Evolutionary conservation across 768 basidiomycete genomes (phyloP), one percentile per base, ranked within the genome.

Genomic region (Daedaleopsis nitida): DNA sequence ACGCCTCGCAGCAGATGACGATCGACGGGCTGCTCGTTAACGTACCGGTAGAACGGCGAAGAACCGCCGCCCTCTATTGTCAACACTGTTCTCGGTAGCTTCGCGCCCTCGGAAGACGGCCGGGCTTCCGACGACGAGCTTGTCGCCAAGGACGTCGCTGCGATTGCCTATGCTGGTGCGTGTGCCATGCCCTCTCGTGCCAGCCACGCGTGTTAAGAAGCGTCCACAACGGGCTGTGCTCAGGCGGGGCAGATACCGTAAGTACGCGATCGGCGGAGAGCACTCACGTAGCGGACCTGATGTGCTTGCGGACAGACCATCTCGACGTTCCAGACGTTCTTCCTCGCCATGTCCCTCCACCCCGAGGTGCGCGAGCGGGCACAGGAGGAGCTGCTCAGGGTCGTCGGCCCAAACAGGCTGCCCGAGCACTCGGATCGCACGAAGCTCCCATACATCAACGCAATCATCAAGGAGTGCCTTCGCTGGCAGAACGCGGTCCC

Each of bases 401-500:
- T 67, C 24, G 51, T 73, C 13, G 74, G 74, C 2, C 11, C 52
- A 1, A 58, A 66, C 23, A 60, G 72, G 5, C 64, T 73, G 10
- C 74, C 74, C 6, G 60, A 44, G 1, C 47, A 70, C 34, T 24
- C 55, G 1, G 72, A 72, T 43, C 52, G 60, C 13, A 43, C 43
- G 0, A n/a, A 50, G 6, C 62, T 73, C 4, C 72, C 73, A 11
- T 75, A 72, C 54, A 59, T 74, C 42, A 54, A 69, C 21, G 72
- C 70, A 21, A 52, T 76, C 27, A 53, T 73, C 52, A 70, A 73
- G 52, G 75, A 76, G 57, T 65, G 66, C 21, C 64, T 74, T 9
- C 63, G 75, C n/a, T 76, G 73, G 73, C 58, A 66, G 24, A 63
- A 67, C n/a, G 65, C 65, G 17, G 62, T 63, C 8, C 73, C 73